phyloP scores from a whole-genome alignment of 106 monocot genomes.

The Dendrobium officinale region DNA sequence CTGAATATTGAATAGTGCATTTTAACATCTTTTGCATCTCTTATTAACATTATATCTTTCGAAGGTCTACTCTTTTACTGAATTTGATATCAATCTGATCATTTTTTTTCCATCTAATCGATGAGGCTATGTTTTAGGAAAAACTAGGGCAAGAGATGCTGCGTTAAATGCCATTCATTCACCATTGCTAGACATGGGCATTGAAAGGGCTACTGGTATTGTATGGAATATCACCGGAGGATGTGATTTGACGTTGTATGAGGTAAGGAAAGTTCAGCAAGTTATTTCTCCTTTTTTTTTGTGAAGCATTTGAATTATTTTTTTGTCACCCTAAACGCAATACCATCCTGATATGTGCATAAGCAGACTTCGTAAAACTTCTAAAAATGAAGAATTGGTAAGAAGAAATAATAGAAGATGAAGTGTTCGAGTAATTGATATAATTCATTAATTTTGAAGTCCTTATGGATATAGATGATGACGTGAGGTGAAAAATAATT shows the following conservation, averaged over 20 bases:
- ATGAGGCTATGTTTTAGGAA: conserved; percentile 32
- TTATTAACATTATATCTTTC: background rate
- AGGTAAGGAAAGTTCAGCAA: conserved; percentile 18
- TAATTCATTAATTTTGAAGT: background rate
- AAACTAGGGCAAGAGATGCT: conserved; percentile 63
- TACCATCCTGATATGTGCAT: background rate
- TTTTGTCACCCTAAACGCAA: background rate
- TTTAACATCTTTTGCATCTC: background rate
- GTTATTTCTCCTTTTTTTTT: background rate
- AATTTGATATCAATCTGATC: background rate
- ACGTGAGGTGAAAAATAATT: background rate
- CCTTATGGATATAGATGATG: background rate
- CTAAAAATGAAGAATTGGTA: background rate
- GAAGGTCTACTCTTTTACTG: background rate
- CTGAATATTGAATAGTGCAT: background rate
- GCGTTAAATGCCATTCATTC: conserved; percentile 68
- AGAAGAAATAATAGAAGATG: background rate
- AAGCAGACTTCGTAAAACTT: background rate
- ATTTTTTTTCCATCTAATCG: background rate
- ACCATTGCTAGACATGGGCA: conserved; percentile 60
- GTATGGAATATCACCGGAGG: conserved; percentile 80
- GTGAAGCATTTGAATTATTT: background rate
- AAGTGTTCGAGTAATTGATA: background rate
- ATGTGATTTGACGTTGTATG: conserved; percentile 52
- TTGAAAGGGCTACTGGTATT: conserved; percentile 66